A percentile compares a stretch with the other conserved stretches of the same genome.
Evolutionary conservation across 169 alveolate genomes (phyloP).

Genomic region (Cryptosporidium ubiquitum): DNA sequence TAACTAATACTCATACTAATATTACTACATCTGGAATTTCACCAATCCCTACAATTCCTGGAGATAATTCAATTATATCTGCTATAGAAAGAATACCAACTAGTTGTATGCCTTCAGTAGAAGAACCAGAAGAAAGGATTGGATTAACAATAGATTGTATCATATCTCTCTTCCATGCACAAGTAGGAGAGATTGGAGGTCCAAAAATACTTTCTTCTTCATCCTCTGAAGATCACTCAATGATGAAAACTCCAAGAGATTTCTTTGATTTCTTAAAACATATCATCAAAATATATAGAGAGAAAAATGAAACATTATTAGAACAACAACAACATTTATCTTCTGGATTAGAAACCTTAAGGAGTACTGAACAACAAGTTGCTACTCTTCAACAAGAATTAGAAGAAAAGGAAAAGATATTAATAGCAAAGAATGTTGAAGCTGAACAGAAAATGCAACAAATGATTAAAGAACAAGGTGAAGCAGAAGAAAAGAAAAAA

Average conservation of each 20-base stretch:
- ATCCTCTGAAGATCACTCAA: neutral
- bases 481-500: constrained; percentile 93
- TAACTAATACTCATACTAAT: neutral
- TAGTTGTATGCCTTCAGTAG: constrained; percentile 41
- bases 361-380: constrained; percentile 93
- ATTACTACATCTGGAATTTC: neutral
- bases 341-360: constrained; percentile 94
- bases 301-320: constrained; percentile 90
- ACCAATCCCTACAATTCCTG: neutral
- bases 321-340: constrained; percentile 93
- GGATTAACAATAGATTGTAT: constrained; percentile 1
- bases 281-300: constrained; percentile 89
- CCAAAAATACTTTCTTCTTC: neutral
- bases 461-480: constrained; percentile 93
- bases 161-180: constrained; percentile 15
- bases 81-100: constrained; percentile 62
- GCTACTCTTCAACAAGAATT: constrained; percentile 89
- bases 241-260: constrained; percentile 93
- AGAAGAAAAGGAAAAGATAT: constrained; percentile 89
- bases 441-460: constrained; percentile 93
- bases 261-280: constrained; percentile 95
- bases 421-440: constrained; percentile 92
- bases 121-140: constrained; percentile 45
- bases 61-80: neutral
- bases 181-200: neutral